Evolutionary conservation across 148 eudicot genomes (phyloP).

Genomic region (Nepenthes mirabilis): DNA sequence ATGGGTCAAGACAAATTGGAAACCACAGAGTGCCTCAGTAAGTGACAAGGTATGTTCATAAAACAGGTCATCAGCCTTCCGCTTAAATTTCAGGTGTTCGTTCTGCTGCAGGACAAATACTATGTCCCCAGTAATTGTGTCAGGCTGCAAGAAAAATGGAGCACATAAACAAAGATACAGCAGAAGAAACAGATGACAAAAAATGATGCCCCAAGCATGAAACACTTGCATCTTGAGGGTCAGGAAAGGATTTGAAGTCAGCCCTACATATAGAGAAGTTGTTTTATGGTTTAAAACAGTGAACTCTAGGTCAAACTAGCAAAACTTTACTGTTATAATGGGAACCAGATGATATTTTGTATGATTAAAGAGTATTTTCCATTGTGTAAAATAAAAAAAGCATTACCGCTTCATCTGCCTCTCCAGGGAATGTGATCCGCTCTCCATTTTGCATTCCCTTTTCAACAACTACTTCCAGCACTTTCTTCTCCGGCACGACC

Average conservation of each 20-base stretch:
- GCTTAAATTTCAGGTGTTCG: constrained; percentile 42
- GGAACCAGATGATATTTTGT: too few relatives aligned
- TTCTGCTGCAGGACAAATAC: constrained; percentile 55
- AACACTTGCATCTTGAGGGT: not conserved
- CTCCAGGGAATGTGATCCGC: constrained; percentile 43
- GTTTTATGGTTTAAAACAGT: too few relatives aligned
- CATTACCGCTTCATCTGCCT: constrained; percentile 48
- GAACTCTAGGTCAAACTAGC: too few relatives aligned
- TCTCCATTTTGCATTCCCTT: constrained; percentile 50
- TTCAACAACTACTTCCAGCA: constrained; percentile 35
- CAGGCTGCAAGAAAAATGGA: constrained; percentile 26
- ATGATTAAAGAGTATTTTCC: not conserved
- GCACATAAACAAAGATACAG: not conserved
- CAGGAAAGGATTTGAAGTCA: too few relatives aligned
- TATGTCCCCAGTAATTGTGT: constrained; percentile 52
- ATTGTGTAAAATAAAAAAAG: not conserved
- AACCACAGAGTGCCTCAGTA: constrained; percentile 51
- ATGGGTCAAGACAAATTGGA: constrained; percentile 37
- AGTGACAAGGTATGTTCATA: constrained; percentile 38
- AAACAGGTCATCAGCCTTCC: constrained; percentile 52
- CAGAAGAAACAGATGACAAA: not conserved
- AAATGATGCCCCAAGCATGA: not conserved
- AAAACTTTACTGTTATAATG: too few relatives aligned
- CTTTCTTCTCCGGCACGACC: constrained; percentile 38
- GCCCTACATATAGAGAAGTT: too few relatives aligned